phyloP scores from a whole-genome alignment of 257 asterid species.

The Solanum neorickii region DNA sequence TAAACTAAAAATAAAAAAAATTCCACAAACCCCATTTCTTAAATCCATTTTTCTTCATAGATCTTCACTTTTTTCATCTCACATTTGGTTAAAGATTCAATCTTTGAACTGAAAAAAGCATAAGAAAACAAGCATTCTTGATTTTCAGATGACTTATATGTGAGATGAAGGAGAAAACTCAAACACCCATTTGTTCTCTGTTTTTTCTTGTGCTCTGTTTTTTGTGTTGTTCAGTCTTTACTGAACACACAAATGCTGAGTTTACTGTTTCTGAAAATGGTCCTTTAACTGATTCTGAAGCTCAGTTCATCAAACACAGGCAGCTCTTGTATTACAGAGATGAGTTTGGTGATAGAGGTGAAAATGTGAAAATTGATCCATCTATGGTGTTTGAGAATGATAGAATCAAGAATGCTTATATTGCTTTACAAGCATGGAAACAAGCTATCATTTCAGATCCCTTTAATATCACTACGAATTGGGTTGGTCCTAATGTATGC shows the following conservation, averaged over 20 bases:
- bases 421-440: conserved; percentile 88
- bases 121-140: not conserved
- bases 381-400: conserved; percentile 55
- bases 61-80: not conserved
- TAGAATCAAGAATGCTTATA: conserved; percentile 57
- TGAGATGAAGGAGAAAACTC: conserved; percentile 58
- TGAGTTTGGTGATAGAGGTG: conserved; percentile 70
- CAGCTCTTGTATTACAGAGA: conserved; percentile 73
- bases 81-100: conserved; percentile 1
- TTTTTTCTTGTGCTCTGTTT: conserved; percentile 4
- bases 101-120: not conserved
- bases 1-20: not conserved
- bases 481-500: conserved; percentile 78
- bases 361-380: conserved; percentile 56
- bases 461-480: conserved; percentile 34
- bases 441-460: conserved; percentile 87
- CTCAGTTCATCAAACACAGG: conserved; percentile 38
- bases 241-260: conserved; percentile 1
- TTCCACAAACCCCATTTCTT: no score
- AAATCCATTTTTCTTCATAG: no score
- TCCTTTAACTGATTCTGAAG: conserved; percentile 45
- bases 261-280: conserved; percentile 27
- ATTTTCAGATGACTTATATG: conserved; percentile 53
- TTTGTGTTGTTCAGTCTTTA: conserved; percentile 2
- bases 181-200: conserved; percentile 2